phyloP scores from a whole-genome alignment of 192 early-diverging fungal species.

The Umbelopsis ramanniana region DNA sequence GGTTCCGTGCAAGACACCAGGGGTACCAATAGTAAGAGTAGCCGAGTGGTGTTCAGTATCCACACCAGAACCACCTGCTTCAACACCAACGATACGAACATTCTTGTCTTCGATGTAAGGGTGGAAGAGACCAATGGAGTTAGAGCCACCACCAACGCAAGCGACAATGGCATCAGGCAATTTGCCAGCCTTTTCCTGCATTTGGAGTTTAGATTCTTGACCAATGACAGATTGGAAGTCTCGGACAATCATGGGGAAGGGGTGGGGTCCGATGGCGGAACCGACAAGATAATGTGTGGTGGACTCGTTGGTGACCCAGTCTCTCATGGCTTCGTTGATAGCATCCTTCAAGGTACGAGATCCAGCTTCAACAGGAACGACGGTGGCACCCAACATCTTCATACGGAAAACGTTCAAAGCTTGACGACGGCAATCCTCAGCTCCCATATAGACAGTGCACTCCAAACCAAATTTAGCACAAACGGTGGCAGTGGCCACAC shows the following conservation, averaged over 20 bases:
- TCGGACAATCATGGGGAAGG: conserved; percentile 95
- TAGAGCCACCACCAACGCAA: conserved; percentile 97
- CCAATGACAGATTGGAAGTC: conserved; percentile 99
- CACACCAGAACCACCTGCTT: conserved; percentile 93
- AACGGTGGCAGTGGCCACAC: conserved; percentile 96
- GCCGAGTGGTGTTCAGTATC: conserved; percentile 91
- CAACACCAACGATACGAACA: conserved; percentile 92
- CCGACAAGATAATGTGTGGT: conserved; percentile 97
- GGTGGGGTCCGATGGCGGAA: conserved; percentile 96
- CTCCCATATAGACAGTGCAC: conserved; percentile 98
- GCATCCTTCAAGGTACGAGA: conserved; percentile 95
- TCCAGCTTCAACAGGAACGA: conserved; percentile 82
- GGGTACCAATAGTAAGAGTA: conserved; percentile 79
- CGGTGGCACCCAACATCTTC: conserved; percentile 88
- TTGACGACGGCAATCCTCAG: conserved; percentile 92
- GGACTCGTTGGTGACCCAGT: conserved; percentile 95
- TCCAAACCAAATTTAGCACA: conserved; percentile 98
- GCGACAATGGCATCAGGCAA: conserved; percentile 94
- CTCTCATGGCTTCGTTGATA: conserved; percentile 98
- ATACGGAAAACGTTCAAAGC: conserved; percentile 97
- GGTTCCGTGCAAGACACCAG: conserved; percentile 97
- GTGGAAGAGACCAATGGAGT: conserved; percentile 97
- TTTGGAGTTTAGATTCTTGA: conserved; percentile 83
- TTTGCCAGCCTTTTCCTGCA: conserved; percentile 79
- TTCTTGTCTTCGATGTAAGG: conserved; percentile 86